These are phyloP conservation scores for Pseudopyricularia javanii DNA, from an alignment of 2,329 filamentous ascomycete species.

Conservation along the genomic window DNA sequence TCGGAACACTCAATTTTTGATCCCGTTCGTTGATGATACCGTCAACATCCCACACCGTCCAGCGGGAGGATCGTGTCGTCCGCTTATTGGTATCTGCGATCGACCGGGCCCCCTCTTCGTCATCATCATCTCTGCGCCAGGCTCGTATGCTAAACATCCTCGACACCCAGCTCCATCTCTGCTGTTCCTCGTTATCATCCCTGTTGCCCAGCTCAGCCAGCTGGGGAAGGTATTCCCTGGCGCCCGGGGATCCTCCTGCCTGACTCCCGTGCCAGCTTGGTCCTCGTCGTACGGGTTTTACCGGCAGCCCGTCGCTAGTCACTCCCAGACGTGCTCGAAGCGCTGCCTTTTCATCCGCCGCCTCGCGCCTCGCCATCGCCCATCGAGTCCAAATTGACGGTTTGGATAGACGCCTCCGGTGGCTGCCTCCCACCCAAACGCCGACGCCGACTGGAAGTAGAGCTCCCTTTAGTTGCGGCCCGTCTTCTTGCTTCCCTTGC, in stretches of 20 bases:
- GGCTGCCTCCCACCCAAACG: background rate
- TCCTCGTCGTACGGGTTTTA: background rate
- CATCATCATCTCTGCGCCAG: background rate
- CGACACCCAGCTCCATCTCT: slow-evolving; percentile 10
- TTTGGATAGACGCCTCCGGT: background rate
- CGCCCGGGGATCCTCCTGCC: background rate
- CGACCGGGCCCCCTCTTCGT: background rate
- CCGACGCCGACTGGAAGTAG: background rate
- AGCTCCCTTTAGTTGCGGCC: background rate
- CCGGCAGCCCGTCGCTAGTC: background rate
- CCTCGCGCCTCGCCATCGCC: background rate
- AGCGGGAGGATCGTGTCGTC: slow-evolving; percentile 7
- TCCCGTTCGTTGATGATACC: slow-evolving; percentile 1
- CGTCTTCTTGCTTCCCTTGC: background rate
- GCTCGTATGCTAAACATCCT: slow-evolving; percentile 5
- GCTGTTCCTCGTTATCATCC: slow-evolving; percentile 28
- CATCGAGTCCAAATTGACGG: background rate
- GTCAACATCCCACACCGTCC: slow-evolving; percentile 5
- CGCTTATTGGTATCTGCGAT: slow-evolving; percentile 1
- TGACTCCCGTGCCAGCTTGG: background rate
- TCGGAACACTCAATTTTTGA: background rate
- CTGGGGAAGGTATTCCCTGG: background rate
- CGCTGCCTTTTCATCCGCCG: background rate
- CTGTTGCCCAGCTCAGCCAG: slow-evolving; percentile 32
- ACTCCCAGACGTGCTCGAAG: background rate